Conservation (phyloP, 495 filamentous ascomycete species). For the Penicillium cinerascens region DNA sequence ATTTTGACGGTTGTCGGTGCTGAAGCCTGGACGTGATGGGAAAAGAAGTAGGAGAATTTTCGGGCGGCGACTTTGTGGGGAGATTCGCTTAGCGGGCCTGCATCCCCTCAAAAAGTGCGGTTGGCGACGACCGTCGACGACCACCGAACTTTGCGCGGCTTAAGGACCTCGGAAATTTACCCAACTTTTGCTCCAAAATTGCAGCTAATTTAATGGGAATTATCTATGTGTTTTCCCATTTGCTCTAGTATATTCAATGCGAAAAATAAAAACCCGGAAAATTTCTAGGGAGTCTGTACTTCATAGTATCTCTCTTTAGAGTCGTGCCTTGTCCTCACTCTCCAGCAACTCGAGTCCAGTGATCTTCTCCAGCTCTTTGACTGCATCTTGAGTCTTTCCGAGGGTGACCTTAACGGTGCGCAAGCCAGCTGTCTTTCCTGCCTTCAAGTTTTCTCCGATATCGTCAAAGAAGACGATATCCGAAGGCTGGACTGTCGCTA, state of each 20-base stretch:
- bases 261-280: neutral
- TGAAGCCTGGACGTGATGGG: slow-evolving; percentile 31
- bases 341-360: slow-evolving; percentile 56
- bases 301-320: slow-evolving; percentile 19
- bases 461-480: slow-evolving; percentile 92
- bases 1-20: slow-evolving; percentile 45
- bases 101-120: slow-evolving; percentile 39
- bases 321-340: slow-evolving; percentile 33
- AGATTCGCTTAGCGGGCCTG: slow-evolving; percentile 47
- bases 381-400: slow-evolving; percentile 73
- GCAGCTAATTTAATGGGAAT: neutral
- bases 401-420: slow-evolving; percentile 78
- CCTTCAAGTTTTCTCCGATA: slow-evolving; percentile 90
- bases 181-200: neutral
- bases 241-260: neutral
- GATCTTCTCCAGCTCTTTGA: slow-evolving; percentile 60
- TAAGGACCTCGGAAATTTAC: neutral
- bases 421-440: slow-evolving; percentile 71
- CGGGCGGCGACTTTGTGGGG: slow-evolving; percentile 43
- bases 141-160: slow-evolving; percentile 4
- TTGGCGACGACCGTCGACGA: slow-evolving; percentile 38
- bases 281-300: neutral
- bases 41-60: slow-evolving; percentile 24
- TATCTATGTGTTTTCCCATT: neutral
- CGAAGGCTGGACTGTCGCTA: slow-evolving; percentile 53